Percentiles rank a stretch among this genome's conserved stretches.
phyloP scores from a whole-genome alignment of 148 eudicot species.

The Rhododendron ovatum region DNA sequence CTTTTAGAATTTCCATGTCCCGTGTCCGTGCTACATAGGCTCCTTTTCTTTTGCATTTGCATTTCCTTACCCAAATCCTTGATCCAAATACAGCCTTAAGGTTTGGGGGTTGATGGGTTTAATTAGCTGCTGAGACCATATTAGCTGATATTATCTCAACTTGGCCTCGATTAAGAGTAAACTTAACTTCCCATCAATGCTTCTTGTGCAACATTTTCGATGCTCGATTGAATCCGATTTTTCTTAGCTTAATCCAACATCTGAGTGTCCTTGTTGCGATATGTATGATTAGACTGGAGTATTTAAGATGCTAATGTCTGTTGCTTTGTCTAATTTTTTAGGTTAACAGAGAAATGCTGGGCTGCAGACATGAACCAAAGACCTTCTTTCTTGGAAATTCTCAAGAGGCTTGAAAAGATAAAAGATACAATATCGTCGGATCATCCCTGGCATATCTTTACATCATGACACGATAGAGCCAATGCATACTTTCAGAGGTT shows the following conservation, averaged over 20 bases:
- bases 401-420: slow-evolving; percentile 77
- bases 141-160: not conserved
- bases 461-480: slow-evolving; percentile 34
- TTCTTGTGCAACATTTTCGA: not conserved
- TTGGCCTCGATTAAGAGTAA: not conserved
- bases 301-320: not conserved
- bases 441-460: slow-evolving; percentile 74
- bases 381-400: slow-evolving; percentile 86
- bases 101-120: not conserved
- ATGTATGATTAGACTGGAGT: not conserved
- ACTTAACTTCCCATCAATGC: not conserved
- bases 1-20: too few relatives aligned
- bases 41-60: not conserved
- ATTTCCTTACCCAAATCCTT: not conserved
- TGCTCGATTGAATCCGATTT: not conserved
- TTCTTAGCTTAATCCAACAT: not conserved
- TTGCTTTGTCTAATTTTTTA: slow-evolving; percentile 21
- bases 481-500: not conserved
- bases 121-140: not conserved
- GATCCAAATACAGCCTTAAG: not conserved
- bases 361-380: slow-evolving; percentile 71
- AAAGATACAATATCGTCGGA: slow-evolving; percentile 57
- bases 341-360: slow-evolving; percentile 82
- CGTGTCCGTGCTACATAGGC: not conserved
- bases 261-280: not conserved